Evolutionary conservation across 345 rosid species (phyloP).

Genomic region (Corchorus olitorius): DNA sequence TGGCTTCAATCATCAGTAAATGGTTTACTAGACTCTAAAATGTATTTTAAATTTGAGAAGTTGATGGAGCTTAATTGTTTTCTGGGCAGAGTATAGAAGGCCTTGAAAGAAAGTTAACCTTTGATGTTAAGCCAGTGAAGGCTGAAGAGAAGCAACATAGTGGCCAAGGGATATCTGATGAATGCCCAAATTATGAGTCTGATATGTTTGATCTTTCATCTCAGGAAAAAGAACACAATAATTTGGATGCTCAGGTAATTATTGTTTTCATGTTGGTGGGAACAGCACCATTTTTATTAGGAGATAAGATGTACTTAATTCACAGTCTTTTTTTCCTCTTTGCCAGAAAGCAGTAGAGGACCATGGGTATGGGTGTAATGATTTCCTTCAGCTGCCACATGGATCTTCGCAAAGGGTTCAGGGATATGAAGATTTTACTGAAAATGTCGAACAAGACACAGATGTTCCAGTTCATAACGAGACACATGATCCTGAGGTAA

Average conservation of each 20-base stretch:
- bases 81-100: conserved; percentile 22
- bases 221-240: conserved; percentile 28
- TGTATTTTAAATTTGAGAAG: conserved; percentile 19
- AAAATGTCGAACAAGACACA: conserved; percentile 19
- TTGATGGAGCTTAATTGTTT: conserved; percentile 15
- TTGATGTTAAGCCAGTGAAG: conserved; percentile 12
- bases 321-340: neutral
- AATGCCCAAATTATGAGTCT: conserved; percentile 22
- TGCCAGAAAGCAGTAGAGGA: conserved; percentile 20
- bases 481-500: conserved; percentile 45
- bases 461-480: conserved; percentile 24
- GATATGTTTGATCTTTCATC: conserved; percentile 29
- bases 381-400: conserved; percentile 19
- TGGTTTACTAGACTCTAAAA: conserved; percentile 10
- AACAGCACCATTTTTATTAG: neutral
- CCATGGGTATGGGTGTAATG: conserved; percentile 13
- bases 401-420: conserved; percentile 25
- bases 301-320: conserved; percentile 5
- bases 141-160: conserved; percentile 20
- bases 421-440: conserved; percentile 25
- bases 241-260: conserved; percentile 37
- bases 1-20: conserved; percentile 24
- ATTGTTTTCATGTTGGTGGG: neutral
- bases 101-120: conserved; percentile 23
- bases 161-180: conserved; percentile 22